Conservation (phyloP, 441 rosid species). For the Manihot esculenta region DNA sequence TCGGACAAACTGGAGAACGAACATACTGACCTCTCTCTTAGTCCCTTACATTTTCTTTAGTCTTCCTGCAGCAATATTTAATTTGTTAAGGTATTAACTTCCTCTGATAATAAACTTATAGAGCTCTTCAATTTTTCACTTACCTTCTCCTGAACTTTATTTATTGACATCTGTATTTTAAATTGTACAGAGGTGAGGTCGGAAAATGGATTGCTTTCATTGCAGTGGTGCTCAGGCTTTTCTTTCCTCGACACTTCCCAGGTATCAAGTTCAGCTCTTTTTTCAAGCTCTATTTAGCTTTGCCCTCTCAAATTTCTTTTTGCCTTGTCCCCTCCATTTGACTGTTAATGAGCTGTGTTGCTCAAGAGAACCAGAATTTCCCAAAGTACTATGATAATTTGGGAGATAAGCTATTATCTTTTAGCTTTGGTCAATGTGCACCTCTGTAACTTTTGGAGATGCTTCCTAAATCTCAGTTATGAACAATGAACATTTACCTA, state of each 20-base stretch:
- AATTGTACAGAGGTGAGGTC: constrained; percentile 50
- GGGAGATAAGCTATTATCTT: too few species aligned
- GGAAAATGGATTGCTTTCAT: constrained; percentile 81
- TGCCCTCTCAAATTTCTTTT: background rate
- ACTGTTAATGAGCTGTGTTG: background rate
- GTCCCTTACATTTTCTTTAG: constrained; percentile 82
- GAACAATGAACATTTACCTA: too few species aligned
- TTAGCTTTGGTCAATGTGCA: too few species aligned
- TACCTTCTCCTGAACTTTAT: background rate
- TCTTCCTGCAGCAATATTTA: constrained; percentile 56
- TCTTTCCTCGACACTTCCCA: constrained; percentile 80
- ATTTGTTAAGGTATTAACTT: constrained; percentile 55
- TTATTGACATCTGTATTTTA: background rate
- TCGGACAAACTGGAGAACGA: constrained; percentile 84
- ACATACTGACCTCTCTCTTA: constrained; percentile 70
- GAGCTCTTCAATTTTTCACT: background rate
- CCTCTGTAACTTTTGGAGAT: too few species aligned
- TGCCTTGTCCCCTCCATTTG: background rate
- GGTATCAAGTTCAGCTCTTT: constrained; percentile 34
- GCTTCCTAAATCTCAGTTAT: too few species aligned
- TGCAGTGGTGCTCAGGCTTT: constrained; percentile 70
- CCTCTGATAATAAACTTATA: constrained; percentile 2
- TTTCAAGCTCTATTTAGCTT: background rate
- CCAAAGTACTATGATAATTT: background rate
- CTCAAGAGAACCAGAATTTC: background rate